These are phyloP conservation scores for Xylariaceae sp. DNA, from an alignment of 2,329 filamentous ascomycete species.

Conservation along the genomic window DNA sequence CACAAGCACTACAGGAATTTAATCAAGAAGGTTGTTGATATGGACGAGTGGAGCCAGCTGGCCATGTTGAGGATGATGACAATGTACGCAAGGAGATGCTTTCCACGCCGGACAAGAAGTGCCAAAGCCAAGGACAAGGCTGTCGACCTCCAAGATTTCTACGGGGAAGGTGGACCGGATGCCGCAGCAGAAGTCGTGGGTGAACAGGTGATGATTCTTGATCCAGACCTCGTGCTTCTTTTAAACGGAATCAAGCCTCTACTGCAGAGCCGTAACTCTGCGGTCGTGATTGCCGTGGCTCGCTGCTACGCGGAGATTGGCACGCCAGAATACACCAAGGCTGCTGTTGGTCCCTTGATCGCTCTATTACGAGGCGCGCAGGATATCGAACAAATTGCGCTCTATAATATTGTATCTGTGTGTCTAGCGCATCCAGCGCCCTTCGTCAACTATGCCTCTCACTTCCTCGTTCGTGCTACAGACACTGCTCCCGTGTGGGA, in stretches of 20 bases:
- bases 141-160: constrained; percentile 73
- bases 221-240: constrained; percentile 83
- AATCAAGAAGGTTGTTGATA: constrained; percentile 91
- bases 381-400: constrained; percentile 86
- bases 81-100: constrained; percentile 84
- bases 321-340: constrained; percentile 74
- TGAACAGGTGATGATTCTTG: constrained; percentile 68
- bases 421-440: constrained; percentile 75
- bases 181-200: constrained; percentile 50
- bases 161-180: constrained; percentile 68
- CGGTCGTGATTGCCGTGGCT: constrained; percentile 86
- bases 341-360: constrained; percentile 81
- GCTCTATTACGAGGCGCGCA: constrained; percentile 83
- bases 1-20: constrained; percentile 87
- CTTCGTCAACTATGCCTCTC: constrained; percentile 88
- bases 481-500: constrained; percentile 86
- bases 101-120: constrained; percentile 71
- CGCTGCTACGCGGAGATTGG: constrained; percentile 86
- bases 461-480: constrained; percentile 83
- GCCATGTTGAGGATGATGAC: constrained; percentile 83
- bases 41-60: constrained; percentile 98
- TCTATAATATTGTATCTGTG: constrained; percentile 96
- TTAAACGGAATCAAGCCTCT: constrained; percentile 82
- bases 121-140: constrained; percentile 50
- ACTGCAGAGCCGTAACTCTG: constrained; percentile 89